phyloP scores from a whole-genome alignment of 2,329 filamentous ascomycete species.

The Nemania sp. region DNA sequence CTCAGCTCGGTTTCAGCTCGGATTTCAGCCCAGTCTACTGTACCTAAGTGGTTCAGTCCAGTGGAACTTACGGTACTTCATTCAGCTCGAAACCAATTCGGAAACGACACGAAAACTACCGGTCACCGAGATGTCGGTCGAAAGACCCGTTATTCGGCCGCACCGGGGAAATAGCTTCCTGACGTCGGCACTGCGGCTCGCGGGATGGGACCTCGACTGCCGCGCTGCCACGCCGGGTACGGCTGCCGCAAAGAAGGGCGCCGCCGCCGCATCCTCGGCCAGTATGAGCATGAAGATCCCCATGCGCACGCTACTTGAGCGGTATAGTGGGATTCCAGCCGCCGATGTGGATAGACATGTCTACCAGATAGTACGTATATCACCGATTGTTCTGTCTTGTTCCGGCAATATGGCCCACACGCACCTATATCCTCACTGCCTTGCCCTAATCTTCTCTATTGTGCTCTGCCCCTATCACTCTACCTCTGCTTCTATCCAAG shows the following conservation, averaged over 20 bases:
- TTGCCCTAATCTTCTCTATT: too few species aligned
- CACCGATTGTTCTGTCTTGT: background rate
- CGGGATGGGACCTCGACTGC: constrained; percentile 14
- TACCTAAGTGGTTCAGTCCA: too few species aligned
- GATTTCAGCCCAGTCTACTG: too few species aligned
- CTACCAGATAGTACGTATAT: constrained; percentile 33
- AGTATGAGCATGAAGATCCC: constrained; percentile 35
- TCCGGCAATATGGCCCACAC: too few species aligned
- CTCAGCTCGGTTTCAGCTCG: background rate
- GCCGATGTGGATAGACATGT: constrained; percentile 37
- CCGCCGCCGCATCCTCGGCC: constrained; percentile 32
- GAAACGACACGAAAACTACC: too few species aligned
- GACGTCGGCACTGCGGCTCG: constrained; percentile 17
- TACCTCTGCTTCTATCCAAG: too few species aligned
- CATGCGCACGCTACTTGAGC: constrained; percentile 31
- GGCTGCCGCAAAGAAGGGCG: background rate
- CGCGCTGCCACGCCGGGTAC: background rate
- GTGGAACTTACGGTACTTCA: too few species aligned
- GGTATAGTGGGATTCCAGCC: constrained; percentile 36
- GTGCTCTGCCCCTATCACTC: too few species aligned
- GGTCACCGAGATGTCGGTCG: constrained; percentile 3
- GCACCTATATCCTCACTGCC: too few species aligned
- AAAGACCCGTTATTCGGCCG: constrained; percentile 2
- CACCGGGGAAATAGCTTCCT: constrained; percentile 12
- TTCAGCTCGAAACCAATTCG: too few species aligned